Conservation (phyloP, 768 basidiomycete genomes). For the Tylopilus rubrobrunneus region DNA sequence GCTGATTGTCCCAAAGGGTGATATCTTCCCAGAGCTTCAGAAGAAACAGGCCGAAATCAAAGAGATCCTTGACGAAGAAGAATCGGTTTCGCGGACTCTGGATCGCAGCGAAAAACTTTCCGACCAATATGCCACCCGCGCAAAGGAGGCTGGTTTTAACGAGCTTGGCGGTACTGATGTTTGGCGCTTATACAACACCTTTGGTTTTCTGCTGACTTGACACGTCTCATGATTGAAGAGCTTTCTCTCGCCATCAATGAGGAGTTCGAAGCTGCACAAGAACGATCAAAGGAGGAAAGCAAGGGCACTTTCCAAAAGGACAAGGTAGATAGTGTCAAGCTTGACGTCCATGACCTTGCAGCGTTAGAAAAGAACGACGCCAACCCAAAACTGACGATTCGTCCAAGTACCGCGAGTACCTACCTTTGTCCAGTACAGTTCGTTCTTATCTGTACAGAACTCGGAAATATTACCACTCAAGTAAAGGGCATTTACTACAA, state of each 20-base stretch:
- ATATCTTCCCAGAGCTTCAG: slow-evolving; percentile 89
- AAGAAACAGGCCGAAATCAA: slow-evolving; percentile 80
- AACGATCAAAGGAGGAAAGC: slow-evolving; percentile 85
- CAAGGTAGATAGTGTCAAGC: slow-evolving; percentile 66
- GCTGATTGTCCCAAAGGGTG: slow-evolving; percentile 50
- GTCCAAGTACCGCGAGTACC: slow-evolving; percentile 77
- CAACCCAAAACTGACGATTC: slow-evolving; percentile 89
- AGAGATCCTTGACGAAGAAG: slow-evolving; percentile 95
- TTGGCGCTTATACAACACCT: slow-evolving; percentile 97
- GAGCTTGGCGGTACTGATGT: slow-evolving; percentile 88
- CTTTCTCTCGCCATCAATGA: slow-evolving; percentile 81
- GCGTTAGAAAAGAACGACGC: slow-evolving; percentile 70
- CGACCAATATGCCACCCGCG: slow-evolving; percentile 74
- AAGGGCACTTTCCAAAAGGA: slow-evolving; percentile 78
- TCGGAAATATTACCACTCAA: slow-evolving; percentile 70
- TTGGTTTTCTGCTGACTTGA: slow-evolving; percentile 96
- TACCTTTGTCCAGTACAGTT: background rate
- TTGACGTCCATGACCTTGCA: slow-evolving; percentile 94
- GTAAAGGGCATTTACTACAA: slow-evolving; percentile 84
- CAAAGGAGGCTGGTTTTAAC: slow-evolving; percentile 56
- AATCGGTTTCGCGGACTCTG: slow-evolving; percentile 94
- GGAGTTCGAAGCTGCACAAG: slow-evolving; percentile 88
- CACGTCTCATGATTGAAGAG: slow-evolving; percentile 96
- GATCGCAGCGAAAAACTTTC: slow-evolving; percentile 97
- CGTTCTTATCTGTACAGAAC: slow-evolving; percentile 41